A percentile compares a stretch with the other conserved stretches of the same genome.
Evolutionary conservation across 1,284 basidiomycete species (phyloP).

Genomic region (Dichomitus squalens): DNA sequence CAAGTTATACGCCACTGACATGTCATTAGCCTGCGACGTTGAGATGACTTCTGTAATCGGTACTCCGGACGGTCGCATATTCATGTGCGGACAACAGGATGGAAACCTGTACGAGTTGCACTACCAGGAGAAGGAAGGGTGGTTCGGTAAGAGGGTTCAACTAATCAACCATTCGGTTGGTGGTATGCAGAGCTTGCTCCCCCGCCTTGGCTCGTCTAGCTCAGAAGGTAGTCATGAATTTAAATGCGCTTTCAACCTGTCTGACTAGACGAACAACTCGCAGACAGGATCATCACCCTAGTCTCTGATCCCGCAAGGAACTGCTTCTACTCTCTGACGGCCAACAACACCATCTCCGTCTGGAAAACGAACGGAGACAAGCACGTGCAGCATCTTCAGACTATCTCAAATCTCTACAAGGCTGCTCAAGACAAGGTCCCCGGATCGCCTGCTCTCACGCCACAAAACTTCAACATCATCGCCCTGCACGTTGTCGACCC

Average conservation of each 20-base stretch:
- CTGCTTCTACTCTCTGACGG: conserved; percentile 75
- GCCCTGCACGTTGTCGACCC: conserved; percentile 66
- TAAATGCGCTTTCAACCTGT: not conserved
- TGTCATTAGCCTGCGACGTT: conserved; percentile 77
- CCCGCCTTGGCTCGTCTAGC: conserved; percentile 59
- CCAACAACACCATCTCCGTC: conserved; percentile 70
- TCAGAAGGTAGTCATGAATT: conserved; percentile 53
- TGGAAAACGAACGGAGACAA: conserved; percentile 66
- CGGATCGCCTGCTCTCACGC: conserved; percentile 69
- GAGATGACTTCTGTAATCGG: conserved; percentile 86
- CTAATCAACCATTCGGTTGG: conserved; percentile 82
- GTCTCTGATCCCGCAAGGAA: conserved; percentile 67
- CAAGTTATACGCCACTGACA: conserved; percentile 90
- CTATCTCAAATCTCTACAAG: conserved; percentile 69
- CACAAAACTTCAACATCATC: conserved; percentile 66
- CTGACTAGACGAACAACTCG: conserved; percentile 8
- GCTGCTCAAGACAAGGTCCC: conserved; percentile 75
- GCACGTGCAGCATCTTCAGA: conserved; percentile 66
- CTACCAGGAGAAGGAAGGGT: conserved; percentile 90
- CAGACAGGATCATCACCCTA: conserved; percentile 73
- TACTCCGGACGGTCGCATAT: conserved; percentile 84
- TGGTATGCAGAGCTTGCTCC: conserved; percentile 74
- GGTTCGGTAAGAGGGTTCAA: conserved; percentile 88
- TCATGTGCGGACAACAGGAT: conserved; percentile 87
- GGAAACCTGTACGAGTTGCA: conserved; percentile 92